Evolutionary conservation across 2,329 filamentous ascomycete genomes (phyloP).

Genomic region (Ophiognomonia clavigignenti-juglandacearum): DNA sequence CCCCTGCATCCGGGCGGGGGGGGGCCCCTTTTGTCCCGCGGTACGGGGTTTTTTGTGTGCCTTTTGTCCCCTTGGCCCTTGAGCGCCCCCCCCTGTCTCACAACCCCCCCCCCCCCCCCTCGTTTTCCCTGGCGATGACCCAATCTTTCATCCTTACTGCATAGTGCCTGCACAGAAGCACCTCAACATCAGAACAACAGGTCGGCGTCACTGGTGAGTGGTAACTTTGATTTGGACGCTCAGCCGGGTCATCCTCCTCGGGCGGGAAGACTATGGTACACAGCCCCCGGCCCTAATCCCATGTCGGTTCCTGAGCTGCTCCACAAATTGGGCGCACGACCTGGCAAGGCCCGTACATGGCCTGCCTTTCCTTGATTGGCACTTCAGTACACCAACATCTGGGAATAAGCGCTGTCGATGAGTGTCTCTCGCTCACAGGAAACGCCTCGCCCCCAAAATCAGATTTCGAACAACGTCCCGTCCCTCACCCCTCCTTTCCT

Average conservation of each 20-base stretch:
- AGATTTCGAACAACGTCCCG: neutral
- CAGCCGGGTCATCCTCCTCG: conserved; percentile 6
- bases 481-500: conserved; percentile 6
- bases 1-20: neutral
- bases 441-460: conserved; percentile 15
- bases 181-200: too few species aligned
- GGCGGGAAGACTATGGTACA: too few species aligned
- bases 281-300: conserved; percentile 2
- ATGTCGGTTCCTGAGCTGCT: conserved; percentile 1
- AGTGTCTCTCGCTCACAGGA: conserved; percentile 11
- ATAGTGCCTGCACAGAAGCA: too few species aligned
- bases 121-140: too few species aligned
- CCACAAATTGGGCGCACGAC: conserved; percentile 4
- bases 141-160: too few species aligned
- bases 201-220: too few species aligned
- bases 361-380: conserved; percentile 15
- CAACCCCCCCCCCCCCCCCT: too few species aligned
- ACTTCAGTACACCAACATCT: conserved; percentile 14
- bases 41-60: conserved; percentile 11
- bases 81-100: too few species aligned
- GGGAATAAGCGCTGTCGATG: conserved; percentile 17
- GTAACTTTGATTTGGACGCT: neutral
- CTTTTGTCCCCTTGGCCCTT: conserved; percentile 13
- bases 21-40: too few species aligned
- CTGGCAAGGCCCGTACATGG: too few species aligned